These are phyloP conservation scores for Grigorovia transvaalensis DNA, from an alignment of 805 yeast genomes.

Conservation along the genomic window DNA sequence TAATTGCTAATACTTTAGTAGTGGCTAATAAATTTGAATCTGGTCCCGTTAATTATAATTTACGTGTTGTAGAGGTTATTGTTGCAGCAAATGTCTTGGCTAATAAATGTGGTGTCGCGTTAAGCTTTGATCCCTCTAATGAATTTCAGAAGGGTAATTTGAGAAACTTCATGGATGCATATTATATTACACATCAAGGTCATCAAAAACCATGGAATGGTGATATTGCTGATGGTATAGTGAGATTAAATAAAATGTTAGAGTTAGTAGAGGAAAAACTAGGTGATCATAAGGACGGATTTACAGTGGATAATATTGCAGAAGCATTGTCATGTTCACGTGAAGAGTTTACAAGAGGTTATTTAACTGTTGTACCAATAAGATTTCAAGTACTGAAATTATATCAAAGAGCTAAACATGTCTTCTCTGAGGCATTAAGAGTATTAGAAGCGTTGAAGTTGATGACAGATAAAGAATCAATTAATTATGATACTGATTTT, in stretches of 20 bases:
- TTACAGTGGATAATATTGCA: conserved; percentile 40
- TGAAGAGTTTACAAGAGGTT: conserved; percentile 36
- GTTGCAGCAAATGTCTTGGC: conserved; percentile 54
- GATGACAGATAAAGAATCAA: conserved; percentile 20
- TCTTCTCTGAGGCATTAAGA: conserved; percentile 48
- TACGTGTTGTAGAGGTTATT: conserved; percentile 63
- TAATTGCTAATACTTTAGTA: conserved; percentile 53
- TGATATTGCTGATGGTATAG: conserved; percentile 34
- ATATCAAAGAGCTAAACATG: conserved; percentile 51
- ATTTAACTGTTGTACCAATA: conserved; percentile 46
- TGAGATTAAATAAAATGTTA: conserved; percentile 33
- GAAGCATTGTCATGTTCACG: conserved; percentile 32
- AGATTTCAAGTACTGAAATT: conserved; percentile 45
- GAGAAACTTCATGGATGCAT: conserved; percentile 51
- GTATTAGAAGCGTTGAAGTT: conserved; percentile 42
- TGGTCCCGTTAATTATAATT: conserved; percentile 57
- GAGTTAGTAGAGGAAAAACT: conserved; percentile 36
- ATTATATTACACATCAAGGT: conserved; percentile 25
- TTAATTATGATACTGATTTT: conserved; percentile 24
- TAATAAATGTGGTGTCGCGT: conserved; percentile 32
- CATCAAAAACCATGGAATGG: conserved; percentile 35
- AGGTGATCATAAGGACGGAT: conserved; percentile 35
- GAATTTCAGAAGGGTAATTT: conserved; percentile 40
- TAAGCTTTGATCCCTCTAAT: conserved; percentile 18
- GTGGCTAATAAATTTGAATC: conserved; percentile 60